Conservation (phyloP, 176 grass and related monocot species). For the Metroxylon sagu region DNA sequence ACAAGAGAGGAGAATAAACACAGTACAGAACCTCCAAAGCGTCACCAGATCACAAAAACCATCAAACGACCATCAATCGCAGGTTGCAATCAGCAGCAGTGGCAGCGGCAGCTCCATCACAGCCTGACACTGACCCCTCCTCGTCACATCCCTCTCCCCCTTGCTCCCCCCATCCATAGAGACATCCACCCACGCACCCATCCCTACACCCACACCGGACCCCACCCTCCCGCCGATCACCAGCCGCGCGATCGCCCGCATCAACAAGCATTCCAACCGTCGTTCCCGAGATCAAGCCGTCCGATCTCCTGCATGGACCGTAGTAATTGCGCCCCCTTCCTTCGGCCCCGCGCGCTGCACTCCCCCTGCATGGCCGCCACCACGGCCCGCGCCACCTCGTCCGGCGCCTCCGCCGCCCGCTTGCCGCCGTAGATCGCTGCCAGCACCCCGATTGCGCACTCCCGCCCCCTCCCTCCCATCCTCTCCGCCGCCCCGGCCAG, state of each 20-base stretch:
- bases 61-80: no score
- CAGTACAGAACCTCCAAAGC: no score
- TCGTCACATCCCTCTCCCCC: slow-evolving; percentile 13
- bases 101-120: no score
- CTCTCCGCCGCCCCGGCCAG: slow-evolving; percentile 52
- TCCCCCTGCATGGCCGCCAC: slow-evolving; percentile 79
- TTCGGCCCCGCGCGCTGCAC: slow-evolving; percentile 63
- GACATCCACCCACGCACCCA: background rate
- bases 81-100: no score
- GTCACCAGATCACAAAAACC: no score
- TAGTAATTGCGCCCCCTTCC: slow-evolving; percentile 86
- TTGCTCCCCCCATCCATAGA: background rate
- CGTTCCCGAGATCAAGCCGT: slow-evolving; percentile 39
- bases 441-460: slow-evolving; percentile 84
- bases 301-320: slow-evolving; percentile 64
- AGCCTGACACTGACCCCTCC: slow-evolving; percentile 8
- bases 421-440: slow-evolving; percentile 51
- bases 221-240: background rate
- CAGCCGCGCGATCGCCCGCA: background rate
- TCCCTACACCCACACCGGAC: background rate
- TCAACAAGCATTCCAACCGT: no score
- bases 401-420: background rate
- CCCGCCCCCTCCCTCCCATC: slow-evolving; percentile 52
- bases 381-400: slow-evolving; percentile 73
- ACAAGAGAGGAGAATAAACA: no score